Evolutionary conservation across 116 monocot genomes (phyloP), one percentile per base, ranked within the genome.

Genomic region (Papilionanthe hybrid): DNA sequence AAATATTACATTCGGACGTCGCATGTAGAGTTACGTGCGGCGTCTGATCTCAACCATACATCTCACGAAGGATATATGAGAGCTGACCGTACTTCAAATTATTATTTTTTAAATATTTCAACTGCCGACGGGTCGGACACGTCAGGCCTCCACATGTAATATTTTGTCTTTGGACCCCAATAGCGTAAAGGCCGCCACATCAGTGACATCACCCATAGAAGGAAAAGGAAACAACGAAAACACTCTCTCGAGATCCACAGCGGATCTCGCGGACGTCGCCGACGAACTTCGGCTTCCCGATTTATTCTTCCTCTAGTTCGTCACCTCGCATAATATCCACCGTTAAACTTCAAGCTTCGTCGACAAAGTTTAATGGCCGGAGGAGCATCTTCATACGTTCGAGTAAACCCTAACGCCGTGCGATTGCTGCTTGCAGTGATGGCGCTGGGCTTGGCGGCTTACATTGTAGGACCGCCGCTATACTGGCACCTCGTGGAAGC

Each of bases 391-490:
- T 45, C 76, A 30, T 23, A 17, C 55, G 79, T 65, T 20, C 76
- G 83, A 5, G 48, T 85, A 72, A 90, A 83, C 82, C 90, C 87
- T 56, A 81, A 43, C 4, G 42, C 83, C 41, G 69, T 87, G 29
- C 83, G 78, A 71, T 48, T 69, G 72, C 28, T 85, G 5, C 75
- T 90, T 37, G 80, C 79, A 55, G 43, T 85, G 20, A 76, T 90
- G 81, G 90, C 81, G 25, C 72, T 90, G 49, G 82, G 87, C 49
- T 28, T 90, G 69, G 82, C 83, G 4, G 84, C 72, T 42, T 90
- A 90, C 85, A 90, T 90, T 56, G 85, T 90, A 41, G 90, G 80
- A n/a, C 87, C 87, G n/a, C 90, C 85, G 30, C 83, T 90, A 17
- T 90, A 87, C 78, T 90, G 90, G 90, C 90, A 87, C 87, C 18